A percentile compares a stretch with the other conserved stretches of the same genome.
Evolutionary conservation across 176 grass and related monocot species (phyloP).

Genomic region (Bonia amplexicaulis): DNA sequence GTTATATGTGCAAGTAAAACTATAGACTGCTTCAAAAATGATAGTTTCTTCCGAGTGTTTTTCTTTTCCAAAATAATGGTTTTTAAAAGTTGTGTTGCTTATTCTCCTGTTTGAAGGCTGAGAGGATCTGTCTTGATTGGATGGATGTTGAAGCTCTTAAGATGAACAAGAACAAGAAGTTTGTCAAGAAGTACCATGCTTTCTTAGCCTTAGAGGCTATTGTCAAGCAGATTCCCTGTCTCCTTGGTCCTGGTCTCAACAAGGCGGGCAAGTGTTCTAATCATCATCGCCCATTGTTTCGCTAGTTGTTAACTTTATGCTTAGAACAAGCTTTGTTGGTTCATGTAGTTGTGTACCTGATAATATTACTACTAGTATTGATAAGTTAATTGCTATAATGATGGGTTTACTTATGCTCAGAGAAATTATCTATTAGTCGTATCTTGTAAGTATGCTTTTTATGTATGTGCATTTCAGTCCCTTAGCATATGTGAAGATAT

Average conservation of each 20-base stretch:
- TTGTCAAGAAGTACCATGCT: conserved; percentile 88
- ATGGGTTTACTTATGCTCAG: not conserved
- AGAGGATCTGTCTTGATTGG: conserved; percentile 74
- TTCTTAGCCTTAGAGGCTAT: conserved; percentile 83
- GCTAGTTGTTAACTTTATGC: not conserved
- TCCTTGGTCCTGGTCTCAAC: conserved; percentile 86
- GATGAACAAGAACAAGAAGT: conserved; percentile 94
- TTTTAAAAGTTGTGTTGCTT: not conserved
- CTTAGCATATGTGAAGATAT: no score
- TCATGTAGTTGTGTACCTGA: not conserved
- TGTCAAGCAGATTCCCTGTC: conserved; percentile 90
- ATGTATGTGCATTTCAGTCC: not conserved
- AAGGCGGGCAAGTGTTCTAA: conserved; percentile 79
- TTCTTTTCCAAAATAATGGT: not conserved
- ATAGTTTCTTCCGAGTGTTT: not conserved
- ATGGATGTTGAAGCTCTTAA: conserved; percentile 87
- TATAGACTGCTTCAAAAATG: not conserved
- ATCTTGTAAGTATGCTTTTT: not conserved
- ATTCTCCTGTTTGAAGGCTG: conserved; percentile 41
- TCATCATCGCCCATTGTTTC: not conserved
- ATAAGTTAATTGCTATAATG: not conserved
- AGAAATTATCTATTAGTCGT: not conserved
- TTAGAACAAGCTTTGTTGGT: not conserved
- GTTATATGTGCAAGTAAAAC: not conserved
- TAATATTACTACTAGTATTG: not conserved